A percentile compares a stretch with the other conserved stretches of the same genome.
phyloP scores from a whole-genome alignment of 768 basidiomycete species.

The Leucocoprinus leucothites region DNA sequence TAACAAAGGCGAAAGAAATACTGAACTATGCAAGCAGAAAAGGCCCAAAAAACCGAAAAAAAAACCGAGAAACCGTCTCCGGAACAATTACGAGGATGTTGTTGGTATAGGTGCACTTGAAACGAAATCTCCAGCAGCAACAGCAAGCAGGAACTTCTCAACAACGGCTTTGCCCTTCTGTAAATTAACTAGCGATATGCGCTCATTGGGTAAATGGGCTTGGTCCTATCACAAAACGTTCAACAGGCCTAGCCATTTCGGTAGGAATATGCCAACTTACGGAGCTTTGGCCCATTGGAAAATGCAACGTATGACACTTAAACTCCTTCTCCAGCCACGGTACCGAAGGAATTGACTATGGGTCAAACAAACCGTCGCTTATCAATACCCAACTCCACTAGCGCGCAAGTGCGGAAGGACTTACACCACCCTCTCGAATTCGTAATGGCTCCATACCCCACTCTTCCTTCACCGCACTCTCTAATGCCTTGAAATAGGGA shows the following conservation, averaged over 20 bases:
- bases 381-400: not conserved
- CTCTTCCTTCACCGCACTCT: slow-evolving; percentile 77
- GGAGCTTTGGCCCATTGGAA: slow-evolving; percentile 91
- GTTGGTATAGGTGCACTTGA: not conserved
- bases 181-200: slow-evolving; percentile 83
- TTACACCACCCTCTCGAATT: slow-evolving; percentile 90
- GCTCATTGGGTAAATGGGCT: slow-evolving; percentile 92
- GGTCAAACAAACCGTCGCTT: not conserved
- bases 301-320: slow-evolving; percentile 82
- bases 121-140: slow-evolving; percentile 31
- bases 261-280: slow-evolving; percentile 37
- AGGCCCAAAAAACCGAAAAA: not conserved
- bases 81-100: too few relatives aligned
- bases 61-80: too few relatives aligned
- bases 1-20: not conserved
- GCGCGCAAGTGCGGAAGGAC: slow-evolving; percentile 24
- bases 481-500: slow-evolving; percentile 83
- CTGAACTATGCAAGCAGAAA: not conserved
- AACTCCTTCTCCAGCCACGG: slow-evolving; percentile 94
- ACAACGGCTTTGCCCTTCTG: slow-evolving; percentile 73
- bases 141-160: slow-evolving; percentile 65
- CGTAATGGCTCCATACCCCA: slow-evolving; percentile 86
- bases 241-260: not conserved
- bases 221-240: slow-evolving; percentile 55
- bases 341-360: slow-evolving; percentile 88